Percentiles rank a stretch among this genome's conserved stretches.
These are phyloP conservation scores for Mucor indicus DNA, from an alignment of 371 early-diverging fungal genomes.

Conservation along the genomic window DNA sequence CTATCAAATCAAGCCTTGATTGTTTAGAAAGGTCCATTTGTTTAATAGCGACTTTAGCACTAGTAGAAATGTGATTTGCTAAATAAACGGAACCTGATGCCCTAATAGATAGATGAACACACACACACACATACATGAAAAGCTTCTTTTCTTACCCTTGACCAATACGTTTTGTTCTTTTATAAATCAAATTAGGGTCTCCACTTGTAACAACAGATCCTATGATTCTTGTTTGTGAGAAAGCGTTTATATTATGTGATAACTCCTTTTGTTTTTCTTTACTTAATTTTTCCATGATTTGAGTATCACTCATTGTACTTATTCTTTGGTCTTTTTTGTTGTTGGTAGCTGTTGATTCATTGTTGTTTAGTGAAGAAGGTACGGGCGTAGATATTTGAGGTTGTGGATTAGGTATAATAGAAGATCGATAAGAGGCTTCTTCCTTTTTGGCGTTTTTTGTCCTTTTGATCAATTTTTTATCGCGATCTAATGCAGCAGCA, in stretches of 20 bases:
- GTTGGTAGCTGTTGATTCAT: background rate
- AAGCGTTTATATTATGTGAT: background rate
- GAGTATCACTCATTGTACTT: constrained; percentile 81
- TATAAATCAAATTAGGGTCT: constrained; percentile 81
- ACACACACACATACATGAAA: background rate
- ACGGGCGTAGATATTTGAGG: constrained; percentile 29
- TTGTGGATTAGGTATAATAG: constrained; percentile 16
- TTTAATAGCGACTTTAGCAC: constrained; percentile 87
- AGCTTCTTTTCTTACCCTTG: constrained; percentile 83
- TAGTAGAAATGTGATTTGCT: constrained; percentile 63
- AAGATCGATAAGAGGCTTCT: background rate
- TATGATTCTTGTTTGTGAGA: too few relatives aligned
- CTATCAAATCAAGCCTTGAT: constrained; percentile 90
- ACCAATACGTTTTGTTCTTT: constrained; percentile 87
- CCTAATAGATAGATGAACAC: constrained; percentile 28
- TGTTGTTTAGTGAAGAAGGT: constrained; percentile 9
- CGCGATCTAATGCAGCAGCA: constrained; percentile 22
- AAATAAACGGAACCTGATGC: constrained; percentile 95
- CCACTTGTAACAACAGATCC: constrained; percentile 71
- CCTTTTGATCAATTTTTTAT: constrained; percentile 9
- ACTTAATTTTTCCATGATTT: constrained; percentile 85
- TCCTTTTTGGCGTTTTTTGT: background rate
- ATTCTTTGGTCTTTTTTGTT: constrained; percentile 56
- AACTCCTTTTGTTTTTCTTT: constrained; percentile 9
- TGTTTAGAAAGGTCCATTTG: constrained; percentile 93